phyloP scores from a whole-genome alignment of 78 protist species.

The Anaeramoeba flamelloides region DNA sequence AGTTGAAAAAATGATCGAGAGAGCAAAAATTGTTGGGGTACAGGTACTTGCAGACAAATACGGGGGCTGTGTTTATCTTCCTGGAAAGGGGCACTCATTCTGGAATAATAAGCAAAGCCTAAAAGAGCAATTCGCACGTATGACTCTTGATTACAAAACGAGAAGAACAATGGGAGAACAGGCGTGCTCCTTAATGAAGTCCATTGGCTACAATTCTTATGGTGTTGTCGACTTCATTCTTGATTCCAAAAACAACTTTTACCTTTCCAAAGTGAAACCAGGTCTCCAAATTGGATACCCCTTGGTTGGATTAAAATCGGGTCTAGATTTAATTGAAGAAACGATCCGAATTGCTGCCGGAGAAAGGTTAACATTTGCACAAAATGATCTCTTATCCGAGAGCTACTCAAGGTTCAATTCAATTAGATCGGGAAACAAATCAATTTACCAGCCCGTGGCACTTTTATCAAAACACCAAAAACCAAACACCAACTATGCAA shows the following conservation, averaged over 20 bases:
- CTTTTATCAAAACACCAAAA: too few species aligned
- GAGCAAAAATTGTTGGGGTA: constrained; percentile 83
- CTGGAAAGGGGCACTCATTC: constrained; percentile 80
- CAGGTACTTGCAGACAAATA: constrained; percentile 68
- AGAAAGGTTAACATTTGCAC: constrained; percentile 36
- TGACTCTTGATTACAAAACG: constrained; percentile 40
- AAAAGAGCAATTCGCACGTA: constrained; percentile 22
- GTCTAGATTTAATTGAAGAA: constrained; percentile 79
- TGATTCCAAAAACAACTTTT: too few species aligned
- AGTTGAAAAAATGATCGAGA: constrained; percentile 79
- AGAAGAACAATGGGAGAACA: constrained; percentile 58
- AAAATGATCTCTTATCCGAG: too few species aligned
- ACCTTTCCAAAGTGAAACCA: constrained; percentile 93
- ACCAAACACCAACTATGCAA: too few species aligned
- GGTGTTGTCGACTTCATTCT: too few species aligned
- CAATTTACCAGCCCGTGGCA: too few species aligned
- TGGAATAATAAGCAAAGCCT: constrained; percentile 86
- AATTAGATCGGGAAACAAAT: too few species aligned
- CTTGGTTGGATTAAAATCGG: constrained; percentile 73
- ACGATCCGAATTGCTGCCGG: constrained; percentile 74
- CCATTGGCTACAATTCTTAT: constrained; percentile 50
- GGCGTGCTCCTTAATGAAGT: constrained; percentile 55
- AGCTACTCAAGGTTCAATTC: too few species aligned
- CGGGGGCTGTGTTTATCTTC: constrained; percentile 62
- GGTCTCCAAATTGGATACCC: constrained; percentile 95